Evolutionary conservation across 1,284 basidiomycete species (phyloP).

Genomic region (Cutaneotrichosporon sp.): DNA sequence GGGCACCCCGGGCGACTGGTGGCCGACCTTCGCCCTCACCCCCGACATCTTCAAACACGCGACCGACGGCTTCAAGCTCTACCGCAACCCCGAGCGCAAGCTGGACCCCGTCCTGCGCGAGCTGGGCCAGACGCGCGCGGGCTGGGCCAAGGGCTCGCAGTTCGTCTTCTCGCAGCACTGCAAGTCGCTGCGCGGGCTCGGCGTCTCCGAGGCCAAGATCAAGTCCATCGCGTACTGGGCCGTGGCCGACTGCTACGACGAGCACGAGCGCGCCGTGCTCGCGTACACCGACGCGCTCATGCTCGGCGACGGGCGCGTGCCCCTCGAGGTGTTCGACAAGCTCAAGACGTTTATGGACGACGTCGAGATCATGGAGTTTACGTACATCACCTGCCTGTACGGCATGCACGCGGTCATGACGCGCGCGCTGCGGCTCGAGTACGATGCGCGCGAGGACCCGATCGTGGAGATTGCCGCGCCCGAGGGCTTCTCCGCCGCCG

Average conservation of each 20-base stretch:
- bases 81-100: constrained; percentile 6
- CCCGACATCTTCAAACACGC: constrained; percentile 10
- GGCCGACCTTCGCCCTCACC: constrained; percentile 6
- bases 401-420: constrained; percentile 13
- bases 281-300: constrained; percentile 6
- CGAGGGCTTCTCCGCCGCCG: constrained; percentile 3
- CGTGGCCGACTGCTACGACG: constrained; percentile 2
- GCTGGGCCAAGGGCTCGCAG: constrained; percentile 4
- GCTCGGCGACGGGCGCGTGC: constrained; percentile 1
- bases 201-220: constrained; percentile 9
- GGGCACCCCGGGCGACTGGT: constrained; percentile 15
- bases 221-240: not conserved
- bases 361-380: constrained; percentile 11
- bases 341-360: constrained; percentile 2
- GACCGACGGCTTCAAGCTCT: constrained; percentile 11
- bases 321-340: constrained; percentile 6
- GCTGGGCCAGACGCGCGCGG: constrained; percentile 13
- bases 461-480: constrained; percentile 13
- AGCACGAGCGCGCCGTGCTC: constrained; percentile 7
- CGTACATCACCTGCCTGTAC: constrained; percentile 11
- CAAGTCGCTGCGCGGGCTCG: constrained; percentile 9
- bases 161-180: constrained; percentile 15
- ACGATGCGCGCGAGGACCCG: constrained; percentile 11
- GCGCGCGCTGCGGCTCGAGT: constrained; percentile 10
- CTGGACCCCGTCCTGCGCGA: constrained; percentile 11